Base-by-base conservation (phyloP, 1,284 basidiomycete species). In the Xerocomus nothofagi region DNA sequence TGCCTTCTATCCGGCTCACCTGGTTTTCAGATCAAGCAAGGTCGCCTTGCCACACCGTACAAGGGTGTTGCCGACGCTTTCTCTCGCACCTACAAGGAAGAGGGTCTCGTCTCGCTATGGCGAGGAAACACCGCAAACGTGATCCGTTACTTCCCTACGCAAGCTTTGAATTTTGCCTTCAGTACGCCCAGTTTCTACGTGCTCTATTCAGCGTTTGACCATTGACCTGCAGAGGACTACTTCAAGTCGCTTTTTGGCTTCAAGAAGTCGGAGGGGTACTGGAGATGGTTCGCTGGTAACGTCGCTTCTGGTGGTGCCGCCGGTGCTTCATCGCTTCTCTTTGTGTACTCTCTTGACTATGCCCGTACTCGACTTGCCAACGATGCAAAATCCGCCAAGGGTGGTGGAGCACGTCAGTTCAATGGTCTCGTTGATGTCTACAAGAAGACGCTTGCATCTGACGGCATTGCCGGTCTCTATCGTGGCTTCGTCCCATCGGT, bases 321-420 rank as follows among this genome's bases (percentile, higher is more conserved):
- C 71, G 93, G 93, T 87, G 93, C 93, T 55, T 90, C 93, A 8
- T 98, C 95, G 31, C 77, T 96, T 48, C 86, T 98, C 70, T 97
- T 98, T 73, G 94, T 97, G 72, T 97, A 98, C 85, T 96, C 94
- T 32, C 86, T 98, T 57, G 94, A 97, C 67, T 96, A 93, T 67
- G 94, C 94, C 57, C 93, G 94, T 88, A 97, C 94, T 50, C 93
- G 94, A 82, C 87, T 97, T 59, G 93, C 94, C 71, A 96, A 95
- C 73, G 94, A 98, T 69, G 91, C 90, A 70, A 97, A 97, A 79
- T 93, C 92, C 10, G 78, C 90, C 42, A 93, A 92, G 80, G 80
- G 81, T 69, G 93, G 93, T 76, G 93, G 91, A 64, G 78, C 81
- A 30, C 91, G 93, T 73, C 93, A 97, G 72, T 97, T 96, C 82